Evolutionary conservation across 2,329 filamentous ascomycete genomes (phyloP), one percentile per base, ranked within the genome.

Genomic region (Aspergillus viridinutans): DNA sequence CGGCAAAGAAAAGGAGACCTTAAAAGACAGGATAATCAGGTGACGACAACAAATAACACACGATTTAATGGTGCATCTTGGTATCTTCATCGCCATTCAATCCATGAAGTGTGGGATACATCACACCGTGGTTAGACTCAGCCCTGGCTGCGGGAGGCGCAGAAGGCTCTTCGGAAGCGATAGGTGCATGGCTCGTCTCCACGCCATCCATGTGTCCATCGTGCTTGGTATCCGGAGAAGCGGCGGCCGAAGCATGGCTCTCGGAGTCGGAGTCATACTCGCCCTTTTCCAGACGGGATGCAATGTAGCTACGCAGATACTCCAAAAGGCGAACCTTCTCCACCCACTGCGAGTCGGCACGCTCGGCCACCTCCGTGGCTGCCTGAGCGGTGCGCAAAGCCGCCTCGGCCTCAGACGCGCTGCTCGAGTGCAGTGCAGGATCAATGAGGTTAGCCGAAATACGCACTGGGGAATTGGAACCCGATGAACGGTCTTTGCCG

Each of bases 271-370:
- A 56, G 8, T 74, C 76, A 56, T 74, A 85, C 38, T 85, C 81
- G 38, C 79, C 80, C 43, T 74, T 72, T 58, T 83, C 77, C 23
- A 87, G 74, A 53, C 81, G 76, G 50, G 82, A 78, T 55, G 81
- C 79, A 62, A 87, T 79, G 69, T 82, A 83, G 21, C 79, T 78
- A 47, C 84, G 78, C 38, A 87, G 76, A 52, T 79, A 78, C 72
- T 87, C 84, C 29, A 87, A 82, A 9, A 84, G 78, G n/a, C 85
- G 82, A 54, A 85, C 83, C 71, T 86, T 85, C 68, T 85, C 82
- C 9, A 87, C 81, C 85, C 84, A 87, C 61, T 82, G 79, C 59
- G 83, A 81, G 42, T 80, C 78, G 45, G 69, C 69, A 2, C 70
- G 71, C 57, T 74, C 73, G 1, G 72, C 71, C 43, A 74, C 72